Base-by-base conservation (phyloP, 2,329 filamentous ascomycete species). In the Xylaria sp. region DNA sequence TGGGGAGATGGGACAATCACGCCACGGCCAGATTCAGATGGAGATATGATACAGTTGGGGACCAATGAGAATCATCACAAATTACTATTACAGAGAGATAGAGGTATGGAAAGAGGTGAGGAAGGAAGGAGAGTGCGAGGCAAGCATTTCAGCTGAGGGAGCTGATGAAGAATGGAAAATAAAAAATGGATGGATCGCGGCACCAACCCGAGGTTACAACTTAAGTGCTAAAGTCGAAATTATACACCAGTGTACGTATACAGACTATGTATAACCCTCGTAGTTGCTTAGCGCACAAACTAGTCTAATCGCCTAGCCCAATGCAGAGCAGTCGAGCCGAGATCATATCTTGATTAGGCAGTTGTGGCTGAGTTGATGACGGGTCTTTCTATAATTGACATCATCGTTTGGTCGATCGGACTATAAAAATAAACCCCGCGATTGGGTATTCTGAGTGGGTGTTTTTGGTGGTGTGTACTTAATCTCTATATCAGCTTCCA, bases 321-420 rank as follows among this genome's bases (percentile, higher is more conserved):
- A 45, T 58, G 13, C 12, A 45, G 56, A 45, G 3, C 30, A 45
- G 56, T 2, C 1, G 8, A n/a, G 25, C 18, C 25, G 8, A 50
- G 46, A 6, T 13, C 8, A 4, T 7, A 3, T 43, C 56, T 39
- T 15, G 39, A 58, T 43, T 45, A 13, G 55, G 55, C 18, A 45
- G 32, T 15, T 23, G 20, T 32, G 39, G 25, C 46, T 50, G 18
- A 20, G 43, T 1, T 0, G 12, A 46, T 50, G 25, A 28, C 15
- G 8, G 25, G n/a, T 50, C 46, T 50, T 50, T n/a, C n/a, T 30
- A 50, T 50, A 50, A 25, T 50, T 50, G 46, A 50, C 46, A 50
- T 50, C 46, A 50, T 50, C 13, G 10, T 12, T 48, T 25, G 23
- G 41, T 3, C 41, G 12, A 39, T n/a, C 7, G 41, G 9, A 43